A percentile compares a stretch with the other conserved stretches of the same genome.
Evolutionary conservation across 331 rosid genomes (phyloP).

Genomic region (Pyrus hybrid): DNA sequence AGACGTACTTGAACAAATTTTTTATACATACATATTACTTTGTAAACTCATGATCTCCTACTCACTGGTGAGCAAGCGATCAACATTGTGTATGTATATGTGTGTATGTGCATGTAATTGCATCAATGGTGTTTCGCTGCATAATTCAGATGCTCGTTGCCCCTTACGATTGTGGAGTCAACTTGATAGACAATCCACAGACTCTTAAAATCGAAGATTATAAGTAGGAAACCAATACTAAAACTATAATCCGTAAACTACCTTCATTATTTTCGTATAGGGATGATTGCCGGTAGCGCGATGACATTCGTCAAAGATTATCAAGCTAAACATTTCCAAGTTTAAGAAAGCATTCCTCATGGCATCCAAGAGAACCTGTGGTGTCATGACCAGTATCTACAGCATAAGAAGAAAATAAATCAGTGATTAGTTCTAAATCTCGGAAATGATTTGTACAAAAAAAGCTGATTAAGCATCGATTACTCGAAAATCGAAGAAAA

Average conservation of each 20-base stretch:
- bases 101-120: neutral
- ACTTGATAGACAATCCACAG: neutral
- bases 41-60: no score
- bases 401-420: slow-evolving; percentile 9
- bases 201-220: neutral
- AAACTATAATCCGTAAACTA: neutral
- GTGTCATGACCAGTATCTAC: slow-evolving; percentile 89
- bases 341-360: slow-evolving; percentile 67
- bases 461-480: neutral
- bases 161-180: no score
- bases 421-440: neutral
- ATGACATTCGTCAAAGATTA: slow-evolving; percentile 84
- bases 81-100: neutral
- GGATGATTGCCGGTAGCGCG: slow-evolving; percentile 79
- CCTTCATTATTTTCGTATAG: slow-evolving; percentile 77
- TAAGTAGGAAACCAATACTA: neutral
- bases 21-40: neutral
- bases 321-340: slow-evolving; percentile 49
- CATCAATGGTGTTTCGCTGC: neutral
- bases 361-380: slow-evolving; percentile 82
- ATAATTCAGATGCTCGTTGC: neutral
- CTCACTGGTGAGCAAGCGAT: neutral
- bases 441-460: neutral
- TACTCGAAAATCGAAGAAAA: neutral
- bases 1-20: neutral